Conservation (phyloP, 805 yeast species). For the Cyberlindnera galapagoensis region DNA sequence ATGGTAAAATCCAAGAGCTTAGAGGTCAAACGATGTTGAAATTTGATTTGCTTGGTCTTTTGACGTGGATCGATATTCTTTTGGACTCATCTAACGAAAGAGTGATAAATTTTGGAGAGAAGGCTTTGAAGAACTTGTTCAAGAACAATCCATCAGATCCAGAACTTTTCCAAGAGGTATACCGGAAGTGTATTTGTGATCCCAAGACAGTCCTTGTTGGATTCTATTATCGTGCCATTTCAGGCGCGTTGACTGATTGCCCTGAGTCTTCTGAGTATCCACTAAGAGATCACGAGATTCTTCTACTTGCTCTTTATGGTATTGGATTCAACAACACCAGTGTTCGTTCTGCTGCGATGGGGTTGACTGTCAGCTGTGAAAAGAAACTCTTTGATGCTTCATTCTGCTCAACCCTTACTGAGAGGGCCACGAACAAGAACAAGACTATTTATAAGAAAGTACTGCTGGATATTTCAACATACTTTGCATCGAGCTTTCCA, state of each 20-base stretch:
- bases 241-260: slow-evolving; percentile 57
- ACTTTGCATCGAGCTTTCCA: slow-evolving; percentile 58
- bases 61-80: slow-evolving; percentile 78
- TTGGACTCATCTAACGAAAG: slow-evolving; percentile 52
- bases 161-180: slow-evolving; percentile 49
- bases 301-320: slow-evolving; percentile 73
- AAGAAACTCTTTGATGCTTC: slow-evolving; percentile 46
- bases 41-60: slow-evolving; percentile 61
- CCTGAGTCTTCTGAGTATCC: slow-evolving; percentile 39
- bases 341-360: slow-evolving; percentile 68
- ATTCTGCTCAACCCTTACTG: slow-evolving; percentile 52
- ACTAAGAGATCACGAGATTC: slow-evolving; percentile 53
- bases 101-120: slow-evolving; percentile 55
- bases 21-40: slow-evolving; percentile 50
- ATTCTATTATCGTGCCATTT: slow-evolving; percentile 65
- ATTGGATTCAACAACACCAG: slow-evolving; percentile 66
- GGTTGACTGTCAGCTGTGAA: slow-evolving; percentile 64
- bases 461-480: slow-evolving; percentile 68
- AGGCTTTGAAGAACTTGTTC: slow-evolving; percentile 66
- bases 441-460: slow-evolving; percentile 85
- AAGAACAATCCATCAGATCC: slow-evolving; percentile 48
- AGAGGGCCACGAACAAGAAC: slow-evolving; percentile 66
- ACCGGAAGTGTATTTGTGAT: slow-evolving; percentile 64
- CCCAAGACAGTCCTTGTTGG: slow-evolving; percentile 48
- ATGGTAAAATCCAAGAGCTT: slow-evolving; percentile 58